Evolutionary conservation across 2,329 filamentous ascomycete genomes (phyloP).

Genomic region (Lachnellula arida): DNA sequence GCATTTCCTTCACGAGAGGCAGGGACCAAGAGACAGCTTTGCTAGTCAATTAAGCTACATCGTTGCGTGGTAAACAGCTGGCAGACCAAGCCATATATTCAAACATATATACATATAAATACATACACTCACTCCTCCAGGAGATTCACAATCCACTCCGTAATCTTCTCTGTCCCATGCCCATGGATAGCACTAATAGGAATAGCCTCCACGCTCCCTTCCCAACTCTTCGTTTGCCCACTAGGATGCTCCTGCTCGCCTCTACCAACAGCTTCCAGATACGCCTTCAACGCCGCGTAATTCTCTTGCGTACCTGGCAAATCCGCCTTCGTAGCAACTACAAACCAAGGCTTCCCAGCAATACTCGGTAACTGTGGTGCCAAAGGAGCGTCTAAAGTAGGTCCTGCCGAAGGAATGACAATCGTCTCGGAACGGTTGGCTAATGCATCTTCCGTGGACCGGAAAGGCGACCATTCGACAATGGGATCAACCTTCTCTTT

Average conservation of each 20-base stretch:
- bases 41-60: too few species aligned
- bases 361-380: constrained; percentile 43
- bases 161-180: constrained; percentile 72
- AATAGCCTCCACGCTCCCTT: constrained; percentile 61
- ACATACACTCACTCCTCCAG: constrained; percentile 34
- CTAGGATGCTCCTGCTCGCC: constrained; percentile 69
- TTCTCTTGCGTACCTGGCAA: constrained; percentile 73
- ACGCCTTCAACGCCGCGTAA: constrained; percentile 63
- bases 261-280: constrained; percentile 61
- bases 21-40: too few species aligned
- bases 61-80: too few species aligned
- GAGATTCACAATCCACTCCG: constrained; percentile 67
- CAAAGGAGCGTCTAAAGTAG: constrained; percentile 23
- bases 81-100: not conserved
- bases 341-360: constrained; percentile 93
- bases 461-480: constrained; percentile 51
- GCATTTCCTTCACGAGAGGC: too few species aligned
- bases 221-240: constrained; percentile 53
- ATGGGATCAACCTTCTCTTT: constrained; percentile 61
- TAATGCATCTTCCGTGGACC: constrained; percentile 39
- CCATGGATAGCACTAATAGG: constrained; percentile 87
- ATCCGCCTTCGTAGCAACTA: constrained; percentile 91
- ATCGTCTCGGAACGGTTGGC: constrained; percentile 29
- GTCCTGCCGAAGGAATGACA: constrained; percentile 19
- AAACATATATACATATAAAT: not conserved